phyloP scores from a whole-genome alignment of 2,329 filamentous ascomycete species.

The Fusarium pilosicola region DNA sequence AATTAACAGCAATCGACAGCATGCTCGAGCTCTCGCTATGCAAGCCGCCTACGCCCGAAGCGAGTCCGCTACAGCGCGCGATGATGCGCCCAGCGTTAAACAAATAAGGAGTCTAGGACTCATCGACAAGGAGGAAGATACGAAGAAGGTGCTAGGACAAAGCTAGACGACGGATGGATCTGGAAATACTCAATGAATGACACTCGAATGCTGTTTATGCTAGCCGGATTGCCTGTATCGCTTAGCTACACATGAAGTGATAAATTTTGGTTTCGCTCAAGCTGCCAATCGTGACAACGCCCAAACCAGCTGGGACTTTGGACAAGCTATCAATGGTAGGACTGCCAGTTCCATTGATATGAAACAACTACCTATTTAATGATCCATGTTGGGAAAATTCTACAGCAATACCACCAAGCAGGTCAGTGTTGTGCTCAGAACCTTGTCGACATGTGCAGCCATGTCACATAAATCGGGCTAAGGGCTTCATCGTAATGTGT shows the following conservation, averaged over 20 bases:
- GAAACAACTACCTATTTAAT: background rate
- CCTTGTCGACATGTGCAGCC: background rate
- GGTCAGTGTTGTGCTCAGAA: background rate
- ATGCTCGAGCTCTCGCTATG: slow-evolving; percentile 78
- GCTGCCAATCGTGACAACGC: background rate
- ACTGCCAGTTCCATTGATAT: background rate
- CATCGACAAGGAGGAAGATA: slow-evolving; percentile 84
- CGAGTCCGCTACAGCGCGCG: slow-evolving; percentile 77
- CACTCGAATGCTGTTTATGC: slow-evolving; percentile 8
- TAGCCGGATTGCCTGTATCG: background rate
- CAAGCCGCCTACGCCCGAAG: slow-evolving; percentile 88
- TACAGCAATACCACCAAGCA: background rate
- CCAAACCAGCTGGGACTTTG: background rate
- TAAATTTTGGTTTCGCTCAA: slow-evolving; percentile 33
- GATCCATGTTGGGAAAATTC: background rate
- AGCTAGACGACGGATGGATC: slow-evolving; percentile 32
- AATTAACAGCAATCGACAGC: slow-evolving; percentile 61
- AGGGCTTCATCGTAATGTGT: background rate
- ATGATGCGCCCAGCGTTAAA: slow-evolving; percentile 82
- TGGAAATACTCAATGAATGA: slow-evolving; percentile 11
- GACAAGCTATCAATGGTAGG: background rate
- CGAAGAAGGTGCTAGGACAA: slow-evolving; percentile 65
- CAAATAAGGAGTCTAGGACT: slow-evolving; percentile 90
- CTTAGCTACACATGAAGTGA: slow-evolving; percentile 37
- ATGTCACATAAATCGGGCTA: background rate